Percentiles rank a stretch among this genome's conserved stretches.
phyloP scores from a whole-genome alignment of 306 rosid species.

The Glycine tomentella region DNA sequence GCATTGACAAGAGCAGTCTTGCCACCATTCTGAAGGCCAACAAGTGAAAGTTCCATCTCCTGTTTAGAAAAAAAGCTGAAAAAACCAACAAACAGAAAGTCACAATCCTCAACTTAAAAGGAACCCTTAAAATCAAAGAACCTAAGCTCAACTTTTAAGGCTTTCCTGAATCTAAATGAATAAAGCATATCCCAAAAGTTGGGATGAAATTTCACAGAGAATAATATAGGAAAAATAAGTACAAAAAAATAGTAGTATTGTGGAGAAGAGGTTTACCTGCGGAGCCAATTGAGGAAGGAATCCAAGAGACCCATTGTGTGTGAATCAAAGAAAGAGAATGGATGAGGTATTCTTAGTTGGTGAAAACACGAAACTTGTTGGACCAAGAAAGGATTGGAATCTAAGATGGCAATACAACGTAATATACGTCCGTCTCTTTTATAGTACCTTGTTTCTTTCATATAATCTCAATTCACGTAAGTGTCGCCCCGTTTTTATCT shows the following conservation, averaged over 20 bases:
- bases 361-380: constrained; percentile 36
- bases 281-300: constrained; percentile 93
- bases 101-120: constrained; percentile 10
- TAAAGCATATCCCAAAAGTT: not conserved
- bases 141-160: constrained; percentile 4
- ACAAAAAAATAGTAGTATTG: not conserved
- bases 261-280: constrained; percentile 58
- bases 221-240: not conserved
- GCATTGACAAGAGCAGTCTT: constrained; percentile 89
- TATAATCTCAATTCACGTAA: no score
- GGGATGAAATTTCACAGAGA: not conserved
- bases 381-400: constrained; percentile 36
- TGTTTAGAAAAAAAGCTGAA: constrained; percentile 87
- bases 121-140: not conserved
- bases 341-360: not conserved
- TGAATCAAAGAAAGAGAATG: not conserved
- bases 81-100: constrained; percentile 31
- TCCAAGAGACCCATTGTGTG: constrained; percentile 84
- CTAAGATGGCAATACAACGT: constrained; percentile 1
- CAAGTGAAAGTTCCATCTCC: constrained; percentile 97
- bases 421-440: not conserved
- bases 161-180: not conserved
- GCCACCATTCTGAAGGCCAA: constrained; percentile 98
- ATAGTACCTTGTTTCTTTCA: no score
- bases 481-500: no score